A percentile compares a stretch with the other conserved stretches of the same genome.
Conservation (phyloP, 768 basidiomycete genomes). For the Russula earlei region DNA sequence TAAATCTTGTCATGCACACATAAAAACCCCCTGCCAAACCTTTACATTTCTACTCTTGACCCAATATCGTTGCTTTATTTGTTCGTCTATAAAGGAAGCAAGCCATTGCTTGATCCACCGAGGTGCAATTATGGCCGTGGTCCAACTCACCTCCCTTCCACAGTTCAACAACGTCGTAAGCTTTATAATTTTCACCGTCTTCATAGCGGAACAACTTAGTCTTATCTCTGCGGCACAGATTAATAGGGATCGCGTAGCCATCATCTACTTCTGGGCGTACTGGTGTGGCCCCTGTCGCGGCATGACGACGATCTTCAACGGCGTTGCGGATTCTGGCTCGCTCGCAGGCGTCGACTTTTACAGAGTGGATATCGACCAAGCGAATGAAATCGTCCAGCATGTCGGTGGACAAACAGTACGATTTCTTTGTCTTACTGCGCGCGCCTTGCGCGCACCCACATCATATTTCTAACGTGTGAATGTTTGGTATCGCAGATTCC, state of each 20-base stretch:
- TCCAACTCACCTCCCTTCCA: conserved; percentile 9
- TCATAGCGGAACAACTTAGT: neutral
- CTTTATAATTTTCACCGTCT: neutral
- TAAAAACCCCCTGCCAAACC: neutral
- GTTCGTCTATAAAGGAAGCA: no score
- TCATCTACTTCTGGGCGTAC: conserved; percentile 16
- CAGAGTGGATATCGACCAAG: conserved; percentile 14
- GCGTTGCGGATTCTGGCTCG: conserved; percentile 10
- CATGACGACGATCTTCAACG: conserved; percentile 12
- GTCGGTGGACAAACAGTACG: conserved; percentile 10
- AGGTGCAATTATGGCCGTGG: conserved; percentile 4
- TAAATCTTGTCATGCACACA: neutral
- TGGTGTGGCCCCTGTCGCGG: conserved; percentile 16
- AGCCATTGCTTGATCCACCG: neutral
- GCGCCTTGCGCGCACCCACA: neutral
- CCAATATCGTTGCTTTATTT: neutral
- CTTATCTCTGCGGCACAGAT: neutral
- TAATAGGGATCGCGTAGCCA: neutral
- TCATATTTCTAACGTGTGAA: neutral
- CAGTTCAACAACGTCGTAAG: conserved; percentile 12
- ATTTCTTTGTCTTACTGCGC: neutral
- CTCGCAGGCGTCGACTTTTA: conserved; percentile 11
- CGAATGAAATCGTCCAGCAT: conserved; percentile 3
- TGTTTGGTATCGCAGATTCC: conserved; percentile 4
- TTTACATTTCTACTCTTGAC: neutral